Evolutionary conservation across 2,329 filamentous ascomycete species (phyloP), one percentile per base, ranked within the genome.

Genomic region (Blastomyces emzantsi): DNA sequence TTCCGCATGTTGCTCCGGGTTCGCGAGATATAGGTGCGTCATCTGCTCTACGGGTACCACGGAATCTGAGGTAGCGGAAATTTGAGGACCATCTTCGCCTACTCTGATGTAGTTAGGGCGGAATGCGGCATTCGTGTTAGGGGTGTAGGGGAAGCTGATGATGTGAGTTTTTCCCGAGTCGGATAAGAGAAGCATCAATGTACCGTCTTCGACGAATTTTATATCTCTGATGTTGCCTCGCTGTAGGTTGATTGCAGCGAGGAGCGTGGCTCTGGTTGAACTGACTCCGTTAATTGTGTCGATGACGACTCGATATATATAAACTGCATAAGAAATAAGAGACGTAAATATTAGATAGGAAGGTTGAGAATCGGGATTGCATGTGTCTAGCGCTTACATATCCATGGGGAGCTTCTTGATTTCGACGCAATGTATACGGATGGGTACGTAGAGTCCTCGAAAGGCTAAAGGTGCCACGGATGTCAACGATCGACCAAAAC

Each of bases 141-240:
- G 63, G 49, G 69, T 70, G 66, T 74, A 74, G 36, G 72, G 69
- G 22, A 76, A 69, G 30, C 72, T 74, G 36, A 78, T 68, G 36
- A 78, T 71, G 62, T 73, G 70, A 17, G 69, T 70, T 6, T 68
- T 71, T 76, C 75, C 70, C 28, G 67, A 63, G 43, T 72, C 70
- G 54, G 72, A 70, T 74, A 82, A 83, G 1, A 92, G 80, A 1
- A 90, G 68, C 62, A 91, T 78, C 1, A 92, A 72, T 0, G 77
- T 80, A 15, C 80, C 74, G 63, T 88, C 84, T 68, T 88, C 81
- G 54, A 90, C 80, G 69, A 92, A 90, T 70, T 87, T 87, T 17
- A 88, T 73, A 71, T 91, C 87, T 25, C 85, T 73, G 19, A 78
- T 72, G 33, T 72, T 70, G 19, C 76, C 76, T 13, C 70, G 64